A percentile compares a stretch with the other conserved stretches of the same genome.
Evolutionary conservation across 768 basidiomycete genomes (phyloP).

Genomic region (Stropharia rugosoannulata): DNA sequence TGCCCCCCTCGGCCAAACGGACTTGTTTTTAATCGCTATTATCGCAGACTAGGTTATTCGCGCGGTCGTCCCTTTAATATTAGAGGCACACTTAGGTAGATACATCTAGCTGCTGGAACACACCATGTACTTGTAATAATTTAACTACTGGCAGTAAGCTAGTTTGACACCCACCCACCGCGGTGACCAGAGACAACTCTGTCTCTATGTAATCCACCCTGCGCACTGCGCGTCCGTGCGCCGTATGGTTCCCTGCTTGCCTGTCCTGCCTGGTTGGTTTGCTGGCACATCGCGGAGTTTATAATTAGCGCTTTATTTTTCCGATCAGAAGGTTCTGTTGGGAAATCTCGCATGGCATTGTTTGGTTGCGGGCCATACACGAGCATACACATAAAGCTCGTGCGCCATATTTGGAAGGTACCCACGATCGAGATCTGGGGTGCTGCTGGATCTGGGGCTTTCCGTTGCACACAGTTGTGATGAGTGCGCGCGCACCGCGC

Average conservation of each 20-base stretch:
- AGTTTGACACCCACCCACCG: background rate
- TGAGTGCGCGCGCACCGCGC: no score
- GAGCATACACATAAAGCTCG: background rate
- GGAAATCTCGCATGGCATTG: slow-evolving; percentile 19
- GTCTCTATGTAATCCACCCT: no score
- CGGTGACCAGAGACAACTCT: no score
- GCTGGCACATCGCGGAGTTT: slow-evolving; percentile 4
- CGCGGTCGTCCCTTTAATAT: slow-evolving; percentile 7
- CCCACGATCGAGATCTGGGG: slow-evolving; percentile 22
- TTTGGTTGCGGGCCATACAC: background rate
- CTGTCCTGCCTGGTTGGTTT: no score
- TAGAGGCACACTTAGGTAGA: slow-evolving; percentile 1
- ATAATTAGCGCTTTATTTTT: slow-evolving; percentile 14
- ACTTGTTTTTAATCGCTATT: slow-evolving; percentile 16
- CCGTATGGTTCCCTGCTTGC: no score
- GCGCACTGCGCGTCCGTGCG: no score
- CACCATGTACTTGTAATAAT: slow-evolving; percentile 5
- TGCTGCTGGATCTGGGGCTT: slow-evolving; percentile 1
- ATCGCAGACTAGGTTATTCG: slow-evolving; percentile 3
- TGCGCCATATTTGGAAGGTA: no score
- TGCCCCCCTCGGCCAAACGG: slow-evolving; percentile 15
- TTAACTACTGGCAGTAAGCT: slow-evolving; percentile 2
- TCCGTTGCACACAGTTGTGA: no score
- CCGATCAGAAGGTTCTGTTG: slow-evolving; percentile 45
- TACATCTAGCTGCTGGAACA: slow-evolving; percentile 1